Percentiles rank a stretch among this genome's conserved stretches.
Evolutionary conservation across 495 filamentous ascomycete species (phyloP).

Genomic region (Thermochaetoides thermophila): DNA sequence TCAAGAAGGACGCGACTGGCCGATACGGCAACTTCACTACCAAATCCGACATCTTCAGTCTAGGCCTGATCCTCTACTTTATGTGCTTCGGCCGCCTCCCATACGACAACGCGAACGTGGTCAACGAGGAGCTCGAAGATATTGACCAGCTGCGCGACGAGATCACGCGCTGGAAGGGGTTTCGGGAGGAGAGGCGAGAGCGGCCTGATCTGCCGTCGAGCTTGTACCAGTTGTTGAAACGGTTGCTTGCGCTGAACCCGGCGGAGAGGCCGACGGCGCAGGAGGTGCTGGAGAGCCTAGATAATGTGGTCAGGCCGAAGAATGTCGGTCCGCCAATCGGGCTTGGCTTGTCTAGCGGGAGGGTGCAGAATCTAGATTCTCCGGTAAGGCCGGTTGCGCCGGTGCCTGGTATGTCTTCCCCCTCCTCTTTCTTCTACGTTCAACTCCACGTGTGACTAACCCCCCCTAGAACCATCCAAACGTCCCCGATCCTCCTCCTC

Average conservation of each 20-base stretch:
- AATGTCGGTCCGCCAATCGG: slow-evolving; percentile 25
- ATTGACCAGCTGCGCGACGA: slow-evolving; percentile 77
- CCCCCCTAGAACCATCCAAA: too few relatives aligned
- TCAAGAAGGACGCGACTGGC: slow-evolving; percentile 55
- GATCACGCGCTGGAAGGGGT: slow-evolving; percentile 75
- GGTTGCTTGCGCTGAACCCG: slow-evolving; percentile 66
- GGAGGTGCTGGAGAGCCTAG: slow-evolving; percentile 57
- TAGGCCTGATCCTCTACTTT: slow-evolving; percentile 97
- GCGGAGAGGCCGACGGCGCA: slow-evolving; percentile 65
- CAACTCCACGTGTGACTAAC: too few relatives aligned
- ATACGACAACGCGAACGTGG: slow-evolving; percentile 64
- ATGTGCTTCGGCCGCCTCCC: slow-evolving; percentile 87
- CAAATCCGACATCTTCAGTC: slow-evolving; percentile 91
- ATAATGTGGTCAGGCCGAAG: slow-evolving; percentile 19
- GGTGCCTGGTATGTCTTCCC: slow-evolving; percentile 21
- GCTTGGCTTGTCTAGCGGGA: slow-evolving; percentile 28
- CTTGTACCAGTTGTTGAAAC: slow-evolving; percentile 71
- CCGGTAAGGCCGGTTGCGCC: slow-evolving; percentile 32
- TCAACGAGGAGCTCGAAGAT: slow-evolving; percentile 87
- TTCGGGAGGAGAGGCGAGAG: slow-evolving; percentile 56
- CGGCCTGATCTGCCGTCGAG: slow-evolving; percentile 74
- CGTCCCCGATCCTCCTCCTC: too few relatives aligned
- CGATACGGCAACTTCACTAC: slow-evolving; percentile 80
- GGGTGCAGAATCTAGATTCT: slow-evolving; percentile 44
- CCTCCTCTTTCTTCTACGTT: too few relatives aligned